Percentiles rank a stretch among this genome's conserved stretches.
phyloP scores from a whole-genome alignment of 225 moss, liverwort and hornwort genomes.

The Polytrichum formosum region DNA sequence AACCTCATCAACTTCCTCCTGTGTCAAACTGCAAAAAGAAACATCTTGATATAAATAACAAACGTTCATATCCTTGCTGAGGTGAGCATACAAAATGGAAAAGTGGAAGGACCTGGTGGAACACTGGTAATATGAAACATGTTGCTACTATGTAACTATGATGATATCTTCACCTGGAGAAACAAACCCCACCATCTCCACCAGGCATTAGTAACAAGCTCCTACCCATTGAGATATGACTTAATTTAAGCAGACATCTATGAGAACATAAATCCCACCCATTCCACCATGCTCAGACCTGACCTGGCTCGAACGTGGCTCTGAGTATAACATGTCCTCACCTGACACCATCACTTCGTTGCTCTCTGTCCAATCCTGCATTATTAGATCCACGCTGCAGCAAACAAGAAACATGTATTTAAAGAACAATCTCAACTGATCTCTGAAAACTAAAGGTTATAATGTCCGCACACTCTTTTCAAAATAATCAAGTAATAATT shows the following conservation, averaged over 20 bases:
- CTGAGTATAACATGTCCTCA: constrained; percentile 14
- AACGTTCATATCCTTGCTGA: background rate
- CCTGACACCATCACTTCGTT: constrained; percentile 25
- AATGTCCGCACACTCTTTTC: too few species aligned
- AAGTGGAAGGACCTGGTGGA: too few species aligned
- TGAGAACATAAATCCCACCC: too few species aligned
- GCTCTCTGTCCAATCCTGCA: constrained; percentile 18
- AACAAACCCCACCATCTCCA: background rate
- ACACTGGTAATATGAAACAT: too few species aligned
- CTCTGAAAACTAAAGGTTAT: too few species aligned
- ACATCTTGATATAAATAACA: background rate
- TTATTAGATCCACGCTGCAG: constrained; percentile 27
- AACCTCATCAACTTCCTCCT: constrained; percentile 24
- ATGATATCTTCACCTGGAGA: too few species aligned
- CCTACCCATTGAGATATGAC: background rate
- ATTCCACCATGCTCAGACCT: background rate
- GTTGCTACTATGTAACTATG: too few species aligned
- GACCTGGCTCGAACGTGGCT: constrained; percentile 1
- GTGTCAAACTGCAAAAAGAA: constrained; percentile 24
- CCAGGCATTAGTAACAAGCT: background rate
- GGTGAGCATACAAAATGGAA: background rate
- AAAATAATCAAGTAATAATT: too few species aligned
- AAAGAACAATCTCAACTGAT: too few species aligned
- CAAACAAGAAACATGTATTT: constrained; percentile 8
- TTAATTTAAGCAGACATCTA: too few species aligned